Evolutionary conservation across 1,284 basidiomycete genomes (phyloP), one percentile per base, ranked within the genome.

Genomic region (Leccinum pallidistipes): DNA sequence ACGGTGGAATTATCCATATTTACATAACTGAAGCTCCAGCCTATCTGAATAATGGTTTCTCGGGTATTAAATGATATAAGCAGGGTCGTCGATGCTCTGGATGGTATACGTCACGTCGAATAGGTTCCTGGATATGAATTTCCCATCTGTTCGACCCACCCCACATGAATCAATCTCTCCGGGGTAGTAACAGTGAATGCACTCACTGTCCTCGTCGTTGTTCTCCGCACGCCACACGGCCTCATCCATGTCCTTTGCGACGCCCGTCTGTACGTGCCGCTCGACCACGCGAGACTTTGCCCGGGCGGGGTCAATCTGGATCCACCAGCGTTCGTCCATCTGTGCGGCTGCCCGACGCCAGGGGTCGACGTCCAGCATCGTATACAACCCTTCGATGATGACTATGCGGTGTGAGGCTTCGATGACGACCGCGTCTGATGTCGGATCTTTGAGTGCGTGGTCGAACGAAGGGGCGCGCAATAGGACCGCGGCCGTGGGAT

Each of bases 301-400:
- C 58, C 85, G 82, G 1, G 78, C 78, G 6, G 81, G 70, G 32
- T 88, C 84, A 7, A 92, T 78, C 11, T 88, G 79, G 24, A 97
- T 77, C 76, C 89, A 90, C 82, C 94, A 90, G 14, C 92, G 80
- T 69, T 93, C 86, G 70, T 98, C 91, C 62, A 96, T 80, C 64
- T 85, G 70, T 27, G 77, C 74, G 0, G 87, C 86, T 1, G 88
- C 91, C 16, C 83, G 80, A 1, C 71, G 72, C 96, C 96, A 98
- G 0, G 90, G 88, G 0, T 83, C 78, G 18, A 86, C 78, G 38
- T 86, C 81, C 21, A 95, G 81, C 62, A 93, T 85, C 5, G 87
- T 84, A 74, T 97, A 95, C 9, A 97, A 77, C 0, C 95, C 94
- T 75, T 97, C 93, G 62, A 96, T 83, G 61, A 96, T 74, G 58